A percentile compares a stretch with the other conserved stretches of the same genome.
phyloP scores from a whole-genome alignment of 805 yeast genomes.

The Starmera quercuum region DNA sequence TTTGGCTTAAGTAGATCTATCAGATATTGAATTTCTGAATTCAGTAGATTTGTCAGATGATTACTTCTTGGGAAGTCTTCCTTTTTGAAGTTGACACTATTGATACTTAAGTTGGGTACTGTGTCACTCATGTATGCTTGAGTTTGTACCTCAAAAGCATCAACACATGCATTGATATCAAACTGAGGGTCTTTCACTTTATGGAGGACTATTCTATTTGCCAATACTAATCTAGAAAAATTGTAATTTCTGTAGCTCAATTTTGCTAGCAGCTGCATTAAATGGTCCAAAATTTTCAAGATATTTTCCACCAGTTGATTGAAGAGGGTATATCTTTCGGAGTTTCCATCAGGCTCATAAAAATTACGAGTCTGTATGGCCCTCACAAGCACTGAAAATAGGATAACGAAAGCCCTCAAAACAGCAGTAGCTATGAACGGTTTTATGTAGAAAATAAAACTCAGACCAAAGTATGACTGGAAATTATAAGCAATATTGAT shows the following conservation, averaged over 20 bases:
- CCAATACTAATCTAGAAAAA: slow-evolving; percentile 12
- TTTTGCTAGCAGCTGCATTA: slow-evolving; percentile 10
- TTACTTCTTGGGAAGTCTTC: slow-evolving; percentile 1
- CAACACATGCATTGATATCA: slow-evolving; percentile 4
- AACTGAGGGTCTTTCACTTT: slow-evolving; percentile 12
- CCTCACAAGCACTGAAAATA: slow-evolving; percentile 6
- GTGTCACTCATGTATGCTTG: too few relatives aligned
- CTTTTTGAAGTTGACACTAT: not conserved
- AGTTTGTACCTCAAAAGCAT: too few relatives aligned
- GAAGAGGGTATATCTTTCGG: slow-evolving; percentile 1
- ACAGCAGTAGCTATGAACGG: slow-evolving; percentile 22
- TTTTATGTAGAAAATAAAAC: slow-evolving; percentile 33
- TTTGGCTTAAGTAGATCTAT: not conserved
- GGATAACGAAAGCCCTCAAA: slow-evolving; percentile 7
- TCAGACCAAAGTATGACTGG: slow-evolving; percentile 31
- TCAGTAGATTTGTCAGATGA: not conserved
- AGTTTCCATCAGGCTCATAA: not conserved
- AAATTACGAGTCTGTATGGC: slow-evolving; percentile 11
- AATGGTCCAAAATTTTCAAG: slow-evolving; percentile 4
- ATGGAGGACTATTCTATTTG: slow-evolving; percentile 7
- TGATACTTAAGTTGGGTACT: not conserved
- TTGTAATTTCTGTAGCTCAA: slow-evolving; percentile 10
- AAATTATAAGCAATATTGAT: slow-evolving; percentile 25
- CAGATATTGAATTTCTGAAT: not conserved
- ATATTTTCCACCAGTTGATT: slow-evolving; percentile 7